Evolutionary conservation across 345 rosid genomes (phyloP).

Genomic region (Hibiscus tridactylites): DNA sequence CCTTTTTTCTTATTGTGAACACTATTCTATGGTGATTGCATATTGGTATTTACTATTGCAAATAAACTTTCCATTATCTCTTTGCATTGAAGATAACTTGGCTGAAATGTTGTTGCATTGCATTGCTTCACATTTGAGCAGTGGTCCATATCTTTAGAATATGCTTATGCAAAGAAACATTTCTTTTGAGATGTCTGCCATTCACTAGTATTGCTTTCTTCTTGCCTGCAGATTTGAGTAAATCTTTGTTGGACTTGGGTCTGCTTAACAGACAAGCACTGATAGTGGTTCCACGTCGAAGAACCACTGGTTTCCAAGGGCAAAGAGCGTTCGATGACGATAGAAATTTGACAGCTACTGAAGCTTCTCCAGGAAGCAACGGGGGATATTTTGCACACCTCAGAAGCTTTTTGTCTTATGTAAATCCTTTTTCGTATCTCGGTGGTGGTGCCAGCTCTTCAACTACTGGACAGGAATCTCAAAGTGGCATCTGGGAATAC

Average conservation of each 20-base stretch:
- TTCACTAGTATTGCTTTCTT: neutral
- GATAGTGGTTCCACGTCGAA: slow-evolving; percentile 56
- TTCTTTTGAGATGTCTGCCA: neutral
- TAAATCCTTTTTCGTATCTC: slow-evolving; percentile 75
- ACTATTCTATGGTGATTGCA: neutral
- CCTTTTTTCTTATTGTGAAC: neutral
- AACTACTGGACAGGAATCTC: slow-evolving; percentile 36
- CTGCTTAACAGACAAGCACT: slow-evolving; percentile 76
- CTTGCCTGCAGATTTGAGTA: slow-evolving; percentile 53
- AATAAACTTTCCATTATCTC: neutral
- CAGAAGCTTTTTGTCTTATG: slow-evolving; percentile 48
- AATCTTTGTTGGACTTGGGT: slow-evolving; percentile 60
- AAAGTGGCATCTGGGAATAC: slow-evolving; percentile 35
- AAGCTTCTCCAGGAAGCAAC: slow-evolving; percentile 27
- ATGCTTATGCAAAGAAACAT: neutral
- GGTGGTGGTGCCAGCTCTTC: slow-evolving; percentile 41
- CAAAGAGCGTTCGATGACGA: slow-evolving; percentile 28
- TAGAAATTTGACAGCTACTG: slow-evolving; percentile 17
- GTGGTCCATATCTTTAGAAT: neutral
- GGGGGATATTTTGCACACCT: slow-evolving; percentile 59
- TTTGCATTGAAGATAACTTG: neutral
- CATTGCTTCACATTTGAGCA: neutral
- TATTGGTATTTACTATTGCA: neutral
- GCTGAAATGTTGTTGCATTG: neutral
- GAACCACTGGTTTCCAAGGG: slow-evolving; percentile 26